Percentiles rank a stretch among this genome's conserved stretches.
Evolutionary conservation across 441 rosid species (phyloP).

Genomic region (Capsella rubella): DNA sequence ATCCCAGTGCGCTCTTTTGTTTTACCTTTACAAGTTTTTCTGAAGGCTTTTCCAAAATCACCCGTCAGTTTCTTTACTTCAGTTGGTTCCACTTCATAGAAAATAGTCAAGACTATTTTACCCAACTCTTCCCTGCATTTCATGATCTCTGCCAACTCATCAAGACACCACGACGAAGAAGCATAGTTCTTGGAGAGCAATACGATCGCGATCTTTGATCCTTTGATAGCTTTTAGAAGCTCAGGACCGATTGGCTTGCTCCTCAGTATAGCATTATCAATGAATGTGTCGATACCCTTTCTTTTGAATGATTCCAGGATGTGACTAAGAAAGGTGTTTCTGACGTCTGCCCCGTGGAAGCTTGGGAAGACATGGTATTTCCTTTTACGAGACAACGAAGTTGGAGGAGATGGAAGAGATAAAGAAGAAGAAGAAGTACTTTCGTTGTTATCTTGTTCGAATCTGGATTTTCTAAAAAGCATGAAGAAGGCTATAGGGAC

Average conservation of each 20-base stretch:
- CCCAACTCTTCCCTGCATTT: neutral
- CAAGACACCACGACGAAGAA: slow-evolving; percentile 4
- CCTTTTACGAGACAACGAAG: neutral
- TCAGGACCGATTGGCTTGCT: neutral
- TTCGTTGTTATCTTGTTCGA: neutral
- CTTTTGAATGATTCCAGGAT: neutral
- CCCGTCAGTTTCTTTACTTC: neutral
- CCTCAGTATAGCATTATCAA: neutral
- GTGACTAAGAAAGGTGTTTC: neutral
- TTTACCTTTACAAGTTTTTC: neutral
- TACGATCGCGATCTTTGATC: neutral
- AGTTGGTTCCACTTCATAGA: neutral
- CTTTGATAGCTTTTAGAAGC: neutral
- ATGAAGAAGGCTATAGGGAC: neutral
- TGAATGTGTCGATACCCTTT: neutral
- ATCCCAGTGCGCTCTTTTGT: neutral
- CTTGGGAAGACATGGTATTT: neutral
- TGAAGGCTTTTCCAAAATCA: neutral
- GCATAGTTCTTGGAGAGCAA: neutral
- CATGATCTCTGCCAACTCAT: neutral
- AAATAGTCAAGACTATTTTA: neutral
- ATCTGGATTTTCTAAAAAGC: neutral
- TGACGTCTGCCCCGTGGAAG: neutral
- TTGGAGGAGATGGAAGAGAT: neutral
- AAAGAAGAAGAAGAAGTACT: neutral